Base-by-base conservation (phyloP, 2,329 filamentous ascomycete species). In the Aspergillus hortae region DNA sequence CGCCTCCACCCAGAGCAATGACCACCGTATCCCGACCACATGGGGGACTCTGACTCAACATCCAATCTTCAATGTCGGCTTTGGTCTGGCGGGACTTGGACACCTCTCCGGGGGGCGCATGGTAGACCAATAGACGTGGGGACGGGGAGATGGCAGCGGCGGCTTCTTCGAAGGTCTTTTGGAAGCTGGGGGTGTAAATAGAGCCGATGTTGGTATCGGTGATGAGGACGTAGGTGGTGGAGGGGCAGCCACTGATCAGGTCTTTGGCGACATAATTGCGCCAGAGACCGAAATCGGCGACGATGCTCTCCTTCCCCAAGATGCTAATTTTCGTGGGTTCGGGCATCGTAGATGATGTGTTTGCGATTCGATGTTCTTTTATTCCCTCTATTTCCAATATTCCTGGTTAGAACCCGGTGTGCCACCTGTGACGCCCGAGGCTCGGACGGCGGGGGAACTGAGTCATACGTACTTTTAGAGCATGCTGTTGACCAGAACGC, bases 61-160 rank as follows among this genome's bases (percentile, higher is more conserved):
- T 87, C 94, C 94, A 99, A 73, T 99, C 94, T 72, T 99, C 94
- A 48, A 99, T 92, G 63, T 92, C 88, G 43, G 88, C 92, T 74
- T 97, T 97, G 48, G 92, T 96, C 69, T 91, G 87, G 58, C 94
- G 84, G 60, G 89, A 90, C 74, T 99, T 99, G 48, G 92, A 96
- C 54, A 85, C 89, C 76, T 99, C 94, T 54, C 94, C 94, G 0
- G 94, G 94, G 2, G 91, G 86, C 54, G 96, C 91, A 61, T 85
- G 80, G 71, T 96, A 94, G 44, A 88, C 88, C 57, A 99, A 83
- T 25, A 99, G 83, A 40, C 92, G 86, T 7, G 85, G 81, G 45
- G 76, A 69, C 11, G 74, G 67, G 50, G 75, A 67, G 46, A 78
- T 64, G 55, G 66, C 74, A 43, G 77, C 73, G 21, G 72, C 67